Percentiles rank a stretch among this genome's conserved stretches.
phyloP scores from a whole-genome alignment of 768 basidiomycete species.

The Udeniomyces megalosporus region DNA sequence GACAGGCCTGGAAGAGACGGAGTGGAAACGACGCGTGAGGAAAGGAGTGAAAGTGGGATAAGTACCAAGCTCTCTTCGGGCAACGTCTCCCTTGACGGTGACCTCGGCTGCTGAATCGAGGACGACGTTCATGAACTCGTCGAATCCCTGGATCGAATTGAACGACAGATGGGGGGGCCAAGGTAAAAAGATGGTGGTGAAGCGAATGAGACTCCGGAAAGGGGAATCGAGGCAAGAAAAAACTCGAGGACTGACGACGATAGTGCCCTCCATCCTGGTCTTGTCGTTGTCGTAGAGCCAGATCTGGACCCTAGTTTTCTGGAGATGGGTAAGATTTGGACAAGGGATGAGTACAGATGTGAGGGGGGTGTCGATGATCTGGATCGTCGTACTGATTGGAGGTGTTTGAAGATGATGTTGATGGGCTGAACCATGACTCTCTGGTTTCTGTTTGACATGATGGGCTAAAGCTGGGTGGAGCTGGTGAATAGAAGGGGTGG shows the following conservation, averaged over 20 bases:
- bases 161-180: neutral
- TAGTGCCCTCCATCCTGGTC: constrained; percentile 88
- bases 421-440: constrained; percentile 99
- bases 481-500: neutral
- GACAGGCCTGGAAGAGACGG: constrained; percentile 1
- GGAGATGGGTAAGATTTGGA: neutral
- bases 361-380: neutral
- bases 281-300: constrained; percentile 97
- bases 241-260: constrained; percentile 57
- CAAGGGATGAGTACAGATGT: neutral
- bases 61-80: constrained; percentile 63
- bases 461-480: constrained; percentile 22
- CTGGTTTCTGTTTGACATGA: constrained; percentile 81
- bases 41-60: constrained; percentile 10
- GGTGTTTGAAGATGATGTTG: constrained; percentile 97
- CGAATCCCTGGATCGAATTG: constrained; percentile 67
- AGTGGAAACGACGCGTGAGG: neutral
- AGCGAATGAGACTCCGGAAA: too few species aligned
- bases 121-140: constrained; percentile 98
- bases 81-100: constrained; percentile 33
- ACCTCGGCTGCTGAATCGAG: constrained; percentile 87
- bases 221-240: too few species aligned
- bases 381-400: constrained; percentile 49
- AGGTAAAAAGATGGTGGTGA: neutral
- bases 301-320: constrained; percentile 72